Base-by-base conservation (phyloP, 2,329 filamentous ascomycete species). In the Aaosphaeria pasadenensis region DNA sequence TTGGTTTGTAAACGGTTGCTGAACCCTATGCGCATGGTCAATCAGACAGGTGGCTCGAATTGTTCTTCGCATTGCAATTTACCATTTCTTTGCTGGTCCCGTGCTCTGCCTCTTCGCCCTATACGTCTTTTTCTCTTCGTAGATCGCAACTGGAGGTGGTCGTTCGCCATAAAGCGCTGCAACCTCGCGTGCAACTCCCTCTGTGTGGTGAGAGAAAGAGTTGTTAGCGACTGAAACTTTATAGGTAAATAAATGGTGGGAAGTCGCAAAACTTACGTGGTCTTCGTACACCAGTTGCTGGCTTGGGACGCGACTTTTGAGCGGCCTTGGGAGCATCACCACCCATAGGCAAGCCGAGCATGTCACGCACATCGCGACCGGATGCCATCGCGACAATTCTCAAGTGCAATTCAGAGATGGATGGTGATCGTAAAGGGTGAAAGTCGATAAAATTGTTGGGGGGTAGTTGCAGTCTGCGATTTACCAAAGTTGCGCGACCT, bases 281-380 rank as follows among this genome's bases (percentile, higher is more conserved):
- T 59, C 77, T 71, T 55, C 85, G 81, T 42, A 79, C 81, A 11
- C 79, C 55, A 41, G 55, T 63, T 40, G 63, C 75, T 5, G 82
- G 75, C 67, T 88, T 91, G 60, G 86, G 84, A 67, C 92, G 91
- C 75, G 94, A 95, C 39, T 81, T 73, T 38, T 85, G 83, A 74
- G 46, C 76, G 64, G 44, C 72, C 48, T 65, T 64, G 44, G 59
- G 74, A 44, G 74, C 62, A 44, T 73, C 62, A 44, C 74, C 62
- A 49, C 71, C 61, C 84, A 55, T 85, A 58, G 84, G 86, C 67
- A 95, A 78, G 70, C 91, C 89, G 64, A 95, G 84, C 66, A 95
- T 89, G 70, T 95, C 90, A 74, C 88, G 89, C 59, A 95, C 83
- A 78, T 95, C 90, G 56, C 69, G 64, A 53, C 66, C 62, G 44